Base-by-base conservation (phyloP, 495 filamentous ascomycete genomes). In the Aspergillus biplanus region DNA sequence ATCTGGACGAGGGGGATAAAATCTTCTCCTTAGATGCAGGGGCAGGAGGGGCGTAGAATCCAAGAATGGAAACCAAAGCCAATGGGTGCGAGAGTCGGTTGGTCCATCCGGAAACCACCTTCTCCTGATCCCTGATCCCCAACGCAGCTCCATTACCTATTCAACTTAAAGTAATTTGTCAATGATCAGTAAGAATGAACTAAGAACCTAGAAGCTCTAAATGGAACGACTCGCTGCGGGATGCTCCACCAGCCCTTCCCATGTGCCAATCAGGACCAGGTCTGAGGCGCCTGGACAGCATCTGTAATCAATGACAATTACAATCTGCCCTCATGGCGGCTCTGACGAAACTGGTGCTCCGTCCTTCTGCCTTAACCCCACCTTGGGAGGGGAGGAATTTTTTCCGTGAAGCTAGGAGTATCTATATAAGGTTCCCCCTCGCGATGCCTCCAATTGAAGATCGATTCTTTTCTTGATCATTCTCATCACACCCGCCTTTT, bases 301-400 rank as follows among this genome's bases (percentile, higher is more conserved):
- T 77, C 68, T 66, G 76, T 76, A 62, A 77, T 77, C 69, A 60
- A 72, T 78, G 67, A 77, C 76, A 71, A 75, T 73, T 58, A 16
- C 56, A 63, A 65, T 66, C 13, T 37, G 47, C 16, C 37, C 7
- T 5, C 47, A 18, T 39, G 12, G 2, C 39, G n/a, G n/a, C n/a
- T 11, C 39, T 44, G 39, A 44, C 39, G 39, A 44, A 39, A 44
- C 39, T 7, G 8, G n/a, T 4, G 7, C 39, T 44, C 39, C 11
- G n/a, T 15, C 39, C n/a, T 44, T 44, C 39, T 15, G 11, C 39
- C 39, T 13, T 12, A 44, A 44, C 47, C 47, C 47, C 47, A 21
- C 47, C 47, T 18, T 15, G 9, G 21, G 8, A 49, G n/a, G 47
- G n/a, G 4, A 54, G 52, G 31, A 7, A 7, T 44, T 11, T 15